These are phyloP conservation scores for Avena eriantha DNA, from an alignment of 176 grass and related monocot species.

Conservation along the genomic window DNA sequence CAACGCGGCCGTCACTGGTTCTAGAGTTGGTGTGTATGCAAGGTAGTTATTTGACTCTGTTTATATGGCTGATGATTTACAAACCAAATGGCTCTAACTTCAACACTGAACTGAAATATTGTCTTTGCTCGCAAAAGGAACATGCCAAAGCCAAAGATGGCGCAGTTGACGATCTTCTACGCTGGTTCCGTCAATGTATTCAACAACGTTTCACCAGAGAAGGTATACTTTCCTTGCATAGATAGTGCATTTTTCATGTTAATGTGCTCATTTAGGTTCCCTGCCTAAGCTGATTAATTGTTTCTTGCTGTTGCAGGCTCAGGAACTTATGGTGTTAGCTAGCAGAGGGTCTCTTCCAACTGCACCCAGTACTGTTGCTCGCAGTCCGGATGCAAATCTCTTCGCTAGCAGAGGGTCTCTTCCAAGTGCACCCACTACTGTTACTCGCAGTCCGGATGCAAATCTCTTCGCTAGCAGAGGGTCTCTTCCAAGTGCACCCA, in stretches of 20 bases:
- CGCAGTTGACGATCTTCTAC: conserved; percentile 90
- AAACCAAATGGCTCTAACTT: background rate
- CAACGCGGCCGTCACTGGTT: conserved; percentile 16
- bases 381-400: conserved; percentile 39
- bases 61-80: background rate
- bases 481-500: conserved; percentile 47
- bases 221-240: conserved; percentile 49
- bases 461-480: conserved; percentile 50
- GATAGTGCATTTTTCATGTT: conserved; percentile 7
- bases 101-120: conserved; percentile 28
- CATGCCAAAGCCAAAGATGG: conserved; percentile 43
- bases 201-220: conserved; percentile 72
- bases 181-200: conserved; percentile 84
- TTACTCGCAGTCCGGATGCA: conserved; percentile 47
- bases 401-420: conserved; percentile 67
- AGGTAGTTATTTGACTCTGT: conserved; percentile 45
- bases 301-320: conserved; percentile 56
- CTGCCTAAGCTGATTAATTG: conserved; percentile 5
- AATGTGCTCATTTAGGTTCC: background rate
- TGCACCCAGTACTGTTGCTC: conserved; percentile 22
- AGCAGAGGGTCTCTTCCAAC: conserved; percentile 62
- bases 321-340: conserved; percentile 86
- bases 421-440: conserved; percentile 31
- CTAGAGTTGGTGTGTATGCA: conserved; percentile 52
- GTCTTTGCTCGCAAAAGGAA: conserved; percentile 61